Percentiles rank a stretch among this genome's conserved stretches.
These are phyloP conservation scores for Sonneratia alba DNA, from an alignment of 345 rosid species.

Conservation along the genomic window DNA sequence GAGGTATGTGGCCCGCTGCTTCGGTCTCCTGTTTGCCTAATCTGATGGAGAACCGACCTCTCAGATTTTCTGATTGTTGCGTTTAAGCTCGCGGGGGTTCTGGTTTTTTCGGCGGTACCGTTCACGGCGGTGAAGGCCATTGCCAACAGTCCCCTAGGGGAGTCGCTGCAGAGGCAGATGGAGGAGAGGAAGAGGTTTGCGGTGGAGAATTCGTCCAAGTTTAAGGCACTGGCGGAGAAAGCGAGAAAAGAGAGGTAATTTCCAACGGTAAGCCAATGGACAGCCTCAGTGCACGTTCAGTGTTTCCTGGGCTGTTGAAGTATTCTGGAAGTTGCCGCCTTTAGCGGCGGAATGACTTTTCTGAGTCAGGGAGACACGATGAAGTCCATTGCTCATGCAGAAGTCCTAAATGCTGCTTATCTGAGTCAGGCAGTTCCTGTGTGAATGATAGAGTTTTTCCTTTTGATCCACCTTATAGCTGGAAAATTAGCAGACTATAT, in stretches of 20 bases:
- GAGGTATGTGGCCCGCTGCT: conserved; percentile 30
- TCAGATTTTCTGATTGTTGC: background rate
- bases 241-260: conserved; percentile 73
- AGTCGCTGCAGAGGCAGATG: conserved; percentile 50
- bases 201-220: conserved; percentile 37
- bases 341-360: background rate
- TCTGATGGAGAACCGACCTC: background rate
- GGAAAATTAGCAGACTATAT: background rate
- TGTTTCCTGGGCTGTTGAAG: background rate
- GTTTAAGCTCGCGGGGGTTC: conserved; percentile 74
- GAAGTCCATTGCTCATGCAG: background rate
- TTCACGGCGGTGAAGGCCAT: conserved; percentile 90
- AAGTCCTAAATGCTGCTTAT: background rate
- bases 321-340: background rate
- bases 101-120: conserved; percentile 83
- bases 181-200: conserved; percentile 67
- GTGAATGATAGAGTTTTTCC: background rate
- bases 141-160: conserved; percentile 81
- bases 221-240: conserved; percentile 46
- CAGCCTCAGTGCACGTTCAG: background rate
- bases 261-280: conserved; percentile 3
- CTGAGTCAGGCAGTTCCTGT: background rate
- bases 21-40: background rate
- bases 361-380: background rate
- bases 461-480: background rate